Percentiles rank a stretch among this genome's conserved stretches.
Conservation (phyloP, 2,329 filamentous ascomycete genomes). For the Diaporthe nobilis region DNA sequence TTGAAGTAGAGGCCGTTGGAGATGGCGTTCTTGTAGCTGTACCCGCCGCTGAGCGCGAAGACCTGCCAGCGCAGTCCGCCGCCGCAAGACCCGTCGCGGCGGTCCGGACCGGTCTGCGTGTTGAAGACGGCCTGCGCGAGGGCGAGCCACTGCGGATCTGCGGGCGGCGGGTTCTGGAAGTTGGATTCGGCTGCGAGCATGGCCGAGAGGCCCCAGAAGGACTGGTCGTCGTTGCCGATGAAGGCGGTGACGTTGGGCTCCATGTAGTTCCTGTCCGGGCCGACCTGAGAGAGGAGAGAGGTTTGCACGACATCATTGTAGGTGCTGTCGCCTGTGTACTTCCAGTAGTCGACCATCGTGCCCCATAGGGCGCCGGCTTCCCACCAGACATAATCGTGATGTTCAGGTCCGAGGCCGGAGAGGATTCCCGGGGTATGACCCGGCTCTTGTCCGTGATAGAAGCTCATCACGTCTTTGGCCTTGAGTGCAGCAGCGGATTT, state of each 20-base stretch:
- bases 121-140: conserved; percentile 87
- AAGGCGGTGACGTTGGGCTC: conserved; percentile 78
- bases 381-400: conserved; percentile 80
- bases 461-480: conserved; percentile 64
- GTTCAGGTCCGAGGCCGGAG: conserved; percentile 64
- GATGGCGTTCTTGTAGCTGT: conserved; percentile 54
- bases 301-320: conserved; percentile 73
- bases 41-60: conserved; percentile 85
- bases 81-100: conserved; percentile 73
- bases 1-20: conserved; percentile 67
- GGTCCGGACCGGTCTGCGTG: conserved; percentile 80
- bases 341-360: conserved; percentile 79
- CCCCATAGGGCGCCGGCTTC: conserved; percentile 79
- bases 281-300: conserved; percentile 76
- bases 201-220: conserved; percentile 79
- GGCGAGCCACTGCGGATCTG: conserved; percentile 76
- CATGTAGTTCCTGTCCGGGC: conserved; percentile 82
- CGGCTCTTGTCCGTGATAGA: conserved; percentile 64
- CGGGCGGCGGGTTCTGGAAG: conserved; percentile 70
- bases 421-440: conserved; percentile 67
- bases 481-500: conserved; percentile 60
- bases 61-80: conserved; percentile 90
- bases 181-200: conserved; percentile 80
- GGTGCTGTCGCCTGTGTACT: conserved; percentile 73
- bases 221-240: conserved; percentile 82